Evolutionary conservation across 768 basidiomycete genomes (phyloP), one percentile per base, ranked within the genome.

Genomic region (Boletus reticuloceps): DNA sequence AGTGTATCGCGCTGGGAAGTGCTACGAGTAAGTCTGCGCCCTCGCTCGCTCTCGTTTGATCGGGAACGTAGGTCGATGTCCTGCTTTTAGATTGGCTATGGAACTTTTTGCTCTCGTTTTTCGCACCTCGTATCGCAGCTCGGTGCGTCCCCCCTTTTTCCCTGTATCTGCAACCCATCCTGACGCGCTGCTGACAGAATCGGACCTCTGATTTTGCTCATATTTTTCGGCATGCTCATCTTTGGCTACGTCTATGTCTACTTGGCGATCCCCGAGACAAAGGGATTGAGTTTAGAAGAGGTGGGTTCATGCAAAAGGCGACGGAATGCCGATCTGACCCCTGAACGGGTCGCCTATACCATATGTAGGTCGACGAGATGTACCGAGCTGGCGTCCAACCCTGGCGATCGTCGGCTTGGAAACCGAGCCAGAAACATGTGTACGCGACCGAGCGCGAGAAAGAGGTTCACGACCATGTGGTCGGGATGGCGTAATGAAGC

Each of bases 261-360:
- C 68, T 69, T 91, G 54, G 82, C 84, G 65, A 84, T 92, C 48
- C 89, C 89, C 19, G 91, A 93, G 75, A 90, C 89, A 9, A 90
- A 82, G 67, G 88, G 88, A 14, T 77, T 91, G 19, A 82, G 82
- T 54, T 71, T 90, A 51, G 88, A 90, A 74, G 86, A 88, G 77
- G 84, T 82, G 52, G 2, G 37, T 42, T 14, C 34, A 25, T 25
- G 22, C 22, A 25, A 25, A 25, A 25, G 22, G 5, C 34, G 6
- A 34, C 11, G 32, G 27, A 12, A 12, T 34, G 34, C 3, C 5
- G 34, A 14, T 34, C 6, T 14, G 34, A 36, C 34, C 34, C 4
- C 13, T 36, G 34, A 36, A 36, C 14, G 34, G 34, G 1, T 36
- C 34, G 34, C 4, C 2, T 4, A n/a, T n/a, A n/a, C 0, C 34